Percentiles rank a stretch among this genome's conserved stretches.
These are phyloP conservation scores for Theileria orientalis DNA, from an alignment of 169 alveolate genomes.

Conservation along the genomic window DNA sequence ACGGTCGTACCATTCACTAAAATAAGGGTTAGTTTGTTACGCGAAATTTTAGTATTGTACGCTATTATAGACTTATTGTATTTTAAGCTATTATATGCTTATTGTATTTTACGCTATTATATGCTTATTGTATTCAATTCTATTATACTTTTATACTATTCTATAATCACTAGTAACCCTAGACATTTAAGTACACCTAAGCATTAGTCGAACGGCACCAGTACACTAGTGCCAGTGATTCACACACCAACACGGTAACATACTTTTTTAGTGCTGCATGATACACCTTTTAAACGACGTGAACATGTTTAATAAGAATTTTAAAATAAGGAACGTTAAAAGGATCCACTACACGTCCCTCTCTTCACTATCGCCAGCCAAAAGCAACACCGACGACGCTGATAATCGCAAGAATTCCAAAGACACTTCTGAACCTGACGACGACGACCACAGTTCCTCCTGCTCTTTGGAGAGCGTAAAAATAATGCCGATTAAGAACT, in stretches of 20 bases:
- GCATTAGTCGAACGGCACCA: too few species aligned
- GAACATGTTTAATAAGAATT: background rate
- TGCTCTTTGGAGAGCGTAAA: background rate
- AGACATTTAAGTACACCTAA: background rate
- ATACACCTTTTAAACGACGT: background rate
- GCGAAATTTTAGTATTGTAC: too few species aligned
- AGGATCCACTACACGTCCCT: too few species aligned
- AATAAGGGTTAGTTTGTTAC: slow-evolving; percentile 7
- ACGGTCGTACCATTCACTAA: background rate
- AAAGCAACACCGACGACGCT: too few species aligned
- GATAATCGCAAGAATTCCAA: background rate
- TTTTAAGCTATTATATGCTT: too few species aligned
- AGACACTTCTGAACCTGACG: too few species aligned
- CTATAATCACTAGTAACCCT: background rate
- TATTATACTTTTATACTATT: background rate
- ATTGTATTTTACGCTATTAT: background rate
- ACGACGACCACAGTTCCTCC: too few species aligned
- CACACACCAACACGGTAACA: too few species aligned
- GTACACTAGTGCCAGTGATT: too few species aligned
- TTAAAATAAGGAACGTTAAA: background rate
- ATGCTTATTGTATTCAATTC: background rate
- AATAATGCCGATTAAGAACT: background rate
- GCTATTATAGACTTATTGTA: too few species aligned
- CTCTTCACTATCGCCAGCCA: background rate
- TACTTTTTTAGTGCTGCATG: background rate